phyloP scores from a whole-genome alignment of 441 rosid species.

The Erodium chrysanthum region DNA sequence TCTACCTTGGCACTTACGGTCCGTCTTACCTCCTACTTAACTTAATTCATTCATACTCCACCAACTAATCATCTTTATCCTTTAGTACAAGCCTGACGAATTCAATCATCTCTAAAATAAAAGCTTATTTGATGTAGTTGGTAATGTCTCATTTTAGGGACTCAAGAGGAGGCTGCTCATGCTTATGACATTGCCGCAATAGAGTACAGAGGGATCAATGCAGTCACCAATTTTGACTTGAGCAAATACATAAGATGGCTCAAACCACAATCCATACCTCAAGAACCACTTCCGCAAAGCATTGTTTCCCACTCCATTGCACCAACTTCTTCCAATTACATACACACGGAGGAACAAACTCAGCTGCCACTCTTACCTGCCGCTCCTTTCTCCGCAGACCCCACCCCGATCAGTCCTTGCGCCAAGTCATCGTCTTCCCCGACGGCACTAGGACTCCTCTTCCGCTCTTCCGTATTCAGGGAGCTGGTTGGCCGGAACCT shows the following conservation, averaged over 20 bases:
- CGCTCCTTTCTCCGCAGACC: constrained; percentile 13
- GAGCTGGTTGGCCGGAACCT: constrained; percentile 46
- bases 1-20: constrained; percentile 61
- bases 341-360: constrained; percentile 16
- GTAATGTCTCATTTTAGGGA: constrained; percentile 25
- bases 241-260: constrained; percentile 42
- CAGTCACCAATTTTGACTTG: constrained; percentile 46
- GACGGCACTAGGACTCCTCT: constrained; percentile 46
- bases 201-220: constrained; percentile 59
- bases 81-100: too few relatives aligned
- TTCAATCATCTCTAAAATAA: too few relatives aligned
- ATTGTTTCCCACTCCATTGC: constrained; percentile 8
- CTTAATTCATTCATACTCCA: too few relatives aligned
- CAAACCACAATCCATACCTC: constrained; percentile 22
- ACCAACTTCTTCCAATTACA: constrained; percentile 12
- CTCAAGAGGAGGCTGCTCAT: constrained; percentile 71
- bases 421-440: constrained; percentile 33
- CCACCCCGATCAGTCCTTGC: constrained; percentile 12
- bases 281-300: constrained; percentile 11
- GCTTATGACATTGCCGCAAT: constrained; percentile 70
- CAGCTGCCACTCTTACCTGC: constrained; percentile 19
- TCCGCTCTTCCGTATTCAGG: constrained; percentile 45
- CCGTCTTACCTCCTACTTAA: too few relatives aligned
- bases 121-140: too few relatives aligned
- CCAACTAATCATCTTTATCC: too few relatives aligned